Conservation (phyloP, 2,329 filamentous ascomycete genomes). For the Pezicula neosporulosa region DNA sequence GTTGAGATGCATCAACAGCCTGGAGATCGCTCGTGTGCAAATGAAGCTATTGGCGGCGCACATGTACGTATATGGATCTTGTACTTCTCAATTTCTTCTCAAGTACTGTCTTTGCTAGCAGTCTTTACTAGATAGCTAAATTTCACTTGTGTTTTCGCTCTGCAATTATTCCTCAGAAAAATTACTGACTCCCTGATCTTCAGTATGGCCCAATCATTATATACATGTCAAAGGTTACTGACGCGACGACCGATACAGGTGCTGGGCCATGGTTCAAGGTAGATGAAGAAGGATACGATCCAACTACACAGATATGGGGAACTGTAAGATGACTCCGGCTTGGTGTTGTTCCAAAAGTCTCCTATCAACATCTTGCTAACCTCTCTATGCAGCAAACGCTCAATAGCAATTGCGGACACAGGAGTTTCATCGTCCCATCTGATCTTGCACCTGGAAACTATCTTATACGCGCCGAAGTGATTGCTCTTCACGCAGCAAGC, state of each 20-base stretch:
- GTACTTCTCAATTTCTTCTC: too few relatives aligned
- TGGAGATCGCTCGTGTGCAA: slow-evolving; percentile 40
- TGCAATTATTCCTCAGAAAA: too few relatives aligned
- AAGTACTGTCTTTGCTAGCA: too few relatives aligned
- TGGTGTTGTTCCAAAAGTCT: not conserved
- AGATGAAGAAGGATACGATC: slow-evolving; percentile 20
- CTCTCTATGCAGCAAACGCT: slow-evolving; percentile 15
- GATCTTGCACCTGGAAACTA: slow-evolving; percentile 52
- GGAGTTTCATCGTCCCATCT: slow-evolving; percentile 45
- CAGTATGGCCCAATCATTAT: slow-evolving; percentile 47
- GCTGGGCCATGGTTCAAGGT: slow-evolving; percentile 50
- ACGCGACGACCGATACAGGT: slow-evolving; percentile 42
- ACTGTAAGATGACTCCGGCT: slow-evolving; percentile 8
- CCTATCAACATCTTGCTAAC: not conserved
- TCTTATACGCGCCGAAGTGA: slow-evolving; percentile 50
- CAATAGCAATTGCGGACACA: slow-evolving; percentile 39
- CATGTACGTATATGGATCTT: too few relatives aligned
- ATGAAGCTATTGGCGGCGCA: slow-evolving; percentile 49
- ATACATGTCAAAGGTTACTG: slow-evolving; percentile 46
- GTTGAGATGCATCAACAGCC: slow-evolving; percentile 56
- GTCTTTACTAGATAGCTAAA: too few relatives aligned
- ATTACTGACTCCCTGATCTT: too few relatives aligned
- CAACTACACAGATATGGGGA: slow-evolving; percentile 13
- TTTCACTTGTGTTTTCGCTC: too few relatives aligned
- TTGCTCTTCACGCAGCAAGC: slow-evolving; percentile 49